Base-by-base conservation (phyloP, 2,329 filamentous ascomycete species). In the Trichoderma sp. region DNA sequence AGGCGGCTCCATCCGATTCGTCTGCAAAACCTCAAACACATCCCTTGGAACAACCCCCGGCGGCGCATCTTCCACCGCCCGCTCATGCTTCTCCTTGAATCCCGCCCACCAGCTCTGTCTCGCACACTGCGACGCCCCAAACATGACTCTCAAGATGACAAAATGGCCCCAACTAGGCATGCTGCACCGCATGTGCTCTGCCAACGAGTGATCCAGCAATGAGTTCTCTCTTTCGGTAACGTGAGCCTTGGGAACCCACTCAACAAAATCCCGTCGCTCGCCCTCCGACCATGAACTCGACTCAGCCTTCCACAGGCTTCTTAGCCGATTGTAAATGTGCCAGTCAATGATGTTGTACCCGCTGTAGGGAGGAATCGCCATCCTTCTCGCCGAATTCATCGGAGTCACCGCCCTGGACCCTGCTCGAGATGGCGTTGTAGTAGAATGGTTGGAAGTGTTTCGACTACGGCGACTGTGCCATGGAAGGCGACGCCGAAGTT, bases 111-210 rank as follows among this genome's bases (percentile, higher is more conserved):
- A 67, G 1, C 5, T 12, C 48, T 67, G 65, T 12, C 45, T 67
- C 10, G 65, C 58, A 19, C 65, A 67, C 29, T 37, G 42, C 7
- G 56, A 67, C 15, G 65, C 32, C 17, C 65, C 65, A 61, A 67
- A 67, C 57, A 67, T 67, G 27, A 37, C 48, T 19, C 65, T 42
- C 27, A 67, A 27, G 7, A 67, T 39, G 45, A 67, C 56, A 22
- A 67, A 67, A 19, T 67, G 57, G 15, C 65, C 65, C 65, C 57
- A 67, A 27, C 15, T 61, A n/a, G 35, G 57, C 37, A 17, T 54
- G 12, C 27, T 54, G 12, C 19, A 25, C 37, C 35, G 45, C 35
- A 67, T 48, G 5, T 54, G 5, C 5, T 12, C 22, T 3, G 57
- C 42, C 15, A 67, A 35, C 10, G 7, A 8, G 32, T 67, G 65